Evolutionary conservation across 495 filamentous ascomycete genomes (phyloP).

Genomic region (Parathielavia appendiculata): DNA sequence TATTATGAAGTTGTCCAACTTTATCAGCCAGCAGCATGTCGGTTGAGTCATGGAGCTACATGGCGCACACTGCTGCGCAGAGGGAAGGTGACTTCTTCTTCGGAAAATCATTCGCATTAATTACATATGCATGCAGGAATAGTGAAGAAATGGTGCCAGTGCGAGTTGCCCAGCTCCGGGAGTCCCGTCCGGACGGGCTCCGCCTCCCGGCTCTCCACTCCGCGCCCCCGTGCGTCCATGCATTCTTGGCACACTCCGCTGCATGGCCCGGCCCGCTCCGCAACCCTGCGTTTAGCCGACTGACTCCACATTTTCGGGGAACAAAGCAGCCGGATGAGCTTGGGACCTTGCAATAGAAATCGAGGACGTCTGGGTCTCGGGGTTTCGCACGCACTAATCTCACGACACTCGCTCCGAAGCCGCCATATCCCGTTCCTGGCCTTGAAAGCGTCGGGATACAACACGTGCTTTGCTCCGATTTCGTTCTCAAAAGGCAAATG

Average conservation of each 20-base stretch:
- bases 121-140: no score
- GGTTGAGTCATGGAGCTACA: no score
- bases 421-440: background rate
- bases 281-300: background rate
- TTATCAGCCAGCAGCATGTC: no score
- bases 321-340: no score
- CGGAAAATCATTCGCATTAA: no score
- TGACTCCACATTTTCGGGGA: no score
- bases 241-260: background rate
- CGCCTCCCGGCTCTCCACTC: background rate
- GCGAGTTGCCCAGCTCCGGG: background rate
- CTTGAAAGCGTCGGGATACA: background rate
- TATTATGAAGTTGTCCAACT: conserved; percentile 7
- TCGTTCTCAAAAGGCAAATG: no score
- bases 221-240: background rate
- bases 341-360: no score
- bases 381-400: background rate
- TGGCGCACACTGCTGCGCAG: no score
- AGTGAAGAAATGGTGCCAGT: no score
- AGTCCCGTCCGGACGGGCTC: background rate
- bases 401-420: background rate
- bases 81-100: no score
- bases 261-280: background rate
- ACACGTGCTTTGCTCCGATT: background rate
- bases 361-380: no score